phyloP scores from a whole-genome alignment of 163 green algal species.

The Volvox carteri region DNA sequence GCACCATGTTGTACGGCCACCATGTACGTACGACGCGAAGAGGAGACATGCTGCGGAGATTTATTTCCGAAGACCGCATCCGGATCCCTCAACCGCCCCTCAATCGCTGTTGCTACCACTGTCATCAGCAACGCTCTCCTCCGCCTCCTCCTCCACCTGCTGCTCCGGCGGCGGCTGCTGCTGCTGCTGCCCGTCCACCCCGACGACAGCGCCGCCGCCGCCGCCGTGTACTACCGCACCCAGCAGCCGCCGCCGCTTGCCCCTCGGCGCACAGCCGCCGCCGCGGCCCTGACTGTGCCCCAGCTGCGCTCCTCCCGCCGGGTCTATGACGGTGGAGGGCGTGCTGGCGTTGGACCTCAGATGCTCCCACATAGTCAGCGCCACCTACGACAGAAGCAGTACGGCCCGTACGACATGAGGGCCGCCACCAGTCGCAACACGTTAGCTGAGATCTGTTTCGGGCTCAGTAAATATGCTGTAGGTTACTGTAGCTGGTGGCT shows the following conservation, averaged over 20 bases:
- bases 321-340: conserved; percentile 65
- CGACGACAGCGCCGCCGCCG: neutral
- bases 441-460: no score
- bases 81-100: neutral
- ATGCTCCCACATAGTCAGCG: conserved; percentile 66
- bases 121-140: conserved; percentile 38
- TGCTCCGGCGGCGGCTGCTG: neutral
- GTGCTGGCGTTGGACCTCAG: conserved; percentile 63
- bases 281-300: conserved; percentile 16
- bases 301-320: neutral
- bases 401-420: no score
- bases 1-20: no score
- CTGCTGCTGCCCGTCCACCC: neutral
- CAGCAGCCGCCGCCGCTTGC: conserved; percentile 27
- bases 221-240: no score
- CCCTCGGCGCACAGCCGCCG: neutral
- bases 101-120: conserved; percentile 48
- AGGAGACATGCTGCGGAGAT: no score
- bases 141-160: neutral
- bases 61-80: no score
- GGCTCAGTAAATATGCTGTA: no score
- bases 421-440: no score
- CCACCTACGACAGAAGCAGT: conserved; percentile 60
- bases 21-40: no score
- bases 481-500: no score